Evolutionary conservation across 2,329 filamentous ascomycete species (phyloP).

Genomic region (Diaporthe sp.): DNA sequence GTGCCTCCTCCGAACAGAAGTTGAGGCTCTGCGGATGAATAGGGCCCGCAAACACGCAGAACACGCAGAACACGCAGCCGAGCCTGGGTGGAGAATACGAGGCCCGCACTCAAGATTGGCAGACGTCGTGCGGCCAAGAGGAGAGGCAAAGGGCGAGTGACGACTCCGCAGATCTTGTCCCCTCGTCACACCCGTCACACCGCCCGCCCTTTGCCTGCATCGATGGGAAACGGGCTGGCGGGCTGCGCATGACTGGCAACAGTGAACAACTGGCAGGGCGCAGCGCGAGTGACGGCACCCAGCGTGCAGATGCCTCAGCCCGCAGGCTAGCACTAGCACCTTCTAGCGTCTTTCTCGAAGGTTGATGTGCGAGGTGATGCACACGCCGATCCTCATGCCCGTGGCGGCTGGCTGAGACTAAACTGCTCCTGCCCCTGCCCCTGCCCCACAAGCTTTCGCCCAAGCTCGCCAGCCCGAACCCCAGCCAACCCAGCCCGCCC

Average conservation of each 20-base stretch:
- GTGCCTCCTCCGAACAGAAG: not conserved
- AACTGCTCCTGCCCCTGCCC: not conserved
- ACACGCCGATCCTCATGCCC: not conserved
- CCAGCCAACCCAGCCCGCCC: not conserved
- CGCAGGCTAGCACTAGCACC: not conserved
- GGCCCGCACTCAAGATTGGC: not conserved
- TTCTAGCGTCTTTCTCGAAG: slow-evolving; percentile 19
- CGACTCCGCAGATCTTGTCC: not conserved
- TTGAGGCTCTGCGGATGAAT: slow-evolving; percentile 13
- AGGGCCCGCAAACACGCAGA: not conserved
- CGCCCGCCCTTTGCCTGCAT: not conserved
- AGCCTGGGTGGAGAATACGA: not conserved
- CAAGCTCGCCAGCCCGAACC: not conserved
- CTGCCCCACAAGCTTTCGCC: not conserved
- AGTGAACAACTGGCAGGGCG: not conserved
- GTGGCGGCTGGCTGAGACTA: not conserved
- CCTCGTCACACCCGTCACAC: not conserved
- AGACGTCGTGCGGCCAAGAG: not conserved
- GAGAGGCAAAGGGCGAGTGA: not conserved
- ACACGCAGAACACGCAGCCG: not conserved
- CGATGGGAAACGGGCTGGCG: not conserved
- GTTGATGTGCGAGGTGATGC: not conserved
- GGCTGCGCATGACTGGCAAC: not conserved
- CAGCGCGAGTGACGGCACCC: not conserved
- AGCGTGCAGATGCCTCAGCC: not conserved